A percentile compares a stretch with the other conserved stretches of the same genome.
These are phyloP conservation scores for Mentha longifolia DNA, from an alignment of 257 asterid genomes.

Conservation along the genomic window DNA sequence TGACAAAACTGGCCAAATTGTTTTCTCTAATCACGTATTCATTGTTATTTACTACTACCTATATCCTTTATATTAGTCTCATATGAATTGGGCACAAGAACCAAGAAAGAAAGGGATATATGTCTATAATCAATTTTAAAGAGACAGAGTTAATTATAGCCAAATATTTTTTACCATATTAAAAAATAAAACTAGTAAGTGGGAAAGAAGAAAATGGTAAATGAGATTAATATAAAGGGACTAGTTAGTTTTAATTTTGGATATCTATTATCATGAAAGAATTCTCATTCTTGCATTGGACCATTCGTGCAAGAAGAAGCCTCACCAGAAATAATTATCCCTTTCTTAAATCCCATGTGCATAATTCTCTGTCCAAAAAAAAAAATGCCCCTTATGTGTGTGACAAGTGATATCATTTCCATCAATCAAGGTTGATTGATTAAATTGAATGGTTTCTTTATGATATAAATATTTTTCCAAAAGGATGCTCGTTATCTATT, in stretches of 20 bases:
- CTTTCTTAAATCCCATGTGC: slow-evolving; percentile 33
- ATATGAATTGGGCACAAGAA: too few relatives aligned
- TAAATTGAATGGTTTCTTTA: neutral
- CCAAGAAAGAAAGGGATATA: too few relatives aligned
- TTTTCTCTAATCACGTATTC: neutral
- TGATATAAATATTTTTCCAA: neutral
- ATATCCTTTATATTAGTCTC: too few relatives aligned
- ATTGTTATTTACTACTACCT: too few relatives aligned
- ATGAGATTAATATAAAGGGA: too few relatives aligned
- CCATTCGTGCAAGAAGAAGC: slow-evolving; percentile 28
- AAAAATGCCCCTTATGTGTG: neutral
- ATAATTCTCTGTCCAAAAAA: slow-evolving; percentile 6
- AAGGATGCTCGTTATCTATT: too few relatives aligned
- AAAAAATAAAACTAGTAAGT: too few relatives aligned
- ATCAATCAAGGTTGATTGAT: slow-evolving; percentile 24
- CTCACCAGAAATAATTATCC: neutral
- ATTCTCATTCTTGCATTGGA: slow-evolving; percentile 24
- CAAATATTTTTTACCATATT: too few relatives aligned
- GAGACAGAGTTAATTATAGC: too few relatives aligned
- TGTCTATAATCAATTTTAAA: too few relatives aligned
- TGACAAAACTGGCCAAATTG: slow-evolving; percentile 10
- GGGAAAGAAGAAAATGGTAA: too few relatives aligned
- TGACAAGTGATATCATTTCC: neutral
- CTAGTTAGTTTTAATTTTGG: too few relatives aligned
- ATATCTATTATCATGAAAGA: neutral